A percentile compares a stretch with the other conserved stretches of the same genome.
Conservation (phyloP, 2,329 filamentous ascomycete genomes). For the Penicillium vulpinum region DNA sequence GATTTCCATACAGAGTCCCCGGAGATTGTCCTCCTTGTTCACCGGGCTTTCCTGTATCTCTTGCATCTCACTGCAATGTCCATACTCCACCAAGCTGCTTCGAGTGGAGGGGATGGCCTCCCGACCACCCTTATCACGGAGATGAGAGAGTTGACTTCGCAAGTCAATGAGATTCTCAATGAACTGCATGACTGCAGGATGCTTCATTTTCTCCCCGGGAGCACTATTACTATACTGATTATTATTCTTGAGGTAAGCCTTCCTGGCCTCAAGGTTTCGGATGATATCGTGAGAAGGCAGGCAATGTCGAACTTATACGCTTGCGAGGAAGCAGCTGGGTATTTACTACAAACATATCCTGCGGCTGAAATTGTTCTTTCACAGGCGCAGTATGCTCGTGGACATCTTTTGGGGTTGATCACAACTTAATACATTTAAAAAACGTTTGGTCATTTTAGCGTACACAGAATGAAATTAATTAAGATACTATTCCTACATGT, state of each 20-base stretch:
- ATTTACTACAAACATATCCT: constrained; percentile 11
- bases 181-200: constrained; percentile 9
- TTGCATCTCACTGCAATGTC: constrained; percentile 9
- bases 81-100: constrained; percentile 1
- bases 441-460: not conserved
- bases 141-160: constrained; percentile 1
- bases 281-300: constrained; percentile 6
- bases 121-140: not conserved
- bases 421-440: not conserved
- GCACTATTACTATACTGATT: constrained; percentile 1
- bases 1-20: not conserved
- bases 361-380: constrained; percentile 12
- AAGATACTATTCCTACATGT: not conserved
- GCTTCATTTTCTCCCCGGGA: constrained; percentile 8
- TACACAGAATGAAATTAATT: not conserved
- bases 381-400: constrained; percentile 9
- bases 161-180: constrained; percentile 7
- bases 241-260: constrained; percentile 8
- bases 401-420: constrained; percentile 1
- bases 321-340: constrained; percentile 5
- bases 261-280: constrained; percentile 3
- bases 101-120: not conserved
- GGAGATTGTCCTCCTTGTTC: constrained; percentile 7
- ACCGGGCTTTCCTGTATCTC: constrained; percentile 11
- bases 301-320: constrained; percentile 9